Conservation (phyloP, 345 rosid species). For the Cochlearia excelsa region DNA sequence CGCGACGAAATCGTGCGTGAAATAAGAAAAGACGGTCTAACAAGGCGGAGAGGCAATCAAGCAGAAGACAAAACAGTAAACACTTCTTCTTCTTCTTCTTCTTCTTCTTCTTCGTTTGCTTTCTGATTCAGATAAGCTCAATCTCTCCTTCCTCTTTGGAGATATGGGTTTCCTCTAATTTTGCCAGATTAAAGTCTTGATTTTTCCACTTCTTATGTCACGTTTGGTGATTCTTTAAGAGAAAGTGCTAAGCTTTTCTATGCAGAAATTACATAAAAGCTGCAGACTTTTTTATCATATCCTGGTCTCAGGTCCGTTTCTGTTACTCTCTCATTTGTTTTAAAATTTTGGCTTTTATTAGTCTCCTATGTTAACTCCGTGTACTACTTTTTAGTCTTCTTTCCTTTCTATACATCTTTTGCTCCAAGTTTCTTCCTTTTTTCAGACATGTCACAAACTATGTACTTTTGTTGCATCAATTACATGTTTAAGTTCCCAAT, state of each 20-base stretch:
- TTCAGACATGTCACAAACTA: slow-evolving; percentile 5
- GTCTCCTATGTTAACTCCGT: not conserved
- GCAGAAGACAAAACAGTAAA: slow-evolving; percentile 21
- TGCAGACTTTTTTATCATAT: slow-evolving; percentile 22
- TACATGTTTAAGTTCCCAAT: not conserved
- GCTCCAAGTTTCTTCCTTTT: not conserved
- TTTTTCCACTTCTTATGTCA: slow-evolving; percentile 21
- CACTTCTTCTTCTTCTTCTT: slow-evolving; percentile 11
- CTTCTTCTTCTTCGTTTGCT: not conserved
- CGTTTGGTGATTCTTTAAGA: slow-evolving; percentile 25
- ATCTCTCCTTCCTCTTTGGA: not conserved
- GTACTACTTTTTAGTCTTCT: not conserved
- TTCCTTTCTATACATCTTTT: not conserved
- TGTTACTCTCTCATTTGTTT: not conserved
- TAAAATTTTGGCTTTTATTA: not conserved
- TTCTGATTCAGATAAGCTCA: not conserved
- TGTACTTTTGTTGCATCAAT: slow-evolving; percentile 5
- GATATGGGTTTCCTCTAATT: not conserved
- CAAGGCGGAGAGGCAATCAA: slow-evolving; percentile 26
- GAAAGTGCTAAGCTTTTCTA: slow-evolving; percentile 13
- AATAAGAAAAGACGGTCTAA: slow-evolving; percentile 5
- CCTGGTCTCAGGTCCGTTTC: slow-evolving; percentile 24
- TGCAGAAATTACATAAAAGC: slow-evolving; percentile 1
- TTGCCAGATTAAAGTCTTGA: not conserved
- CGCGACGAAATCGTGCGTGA: not conserved